Percentiles rank a stretch among this genome's conserved stretches.
Evolutionary conservation across 1,139 yeast species (phyloP).

Genomic region (Suhomyces bolitotheri): DNA sequence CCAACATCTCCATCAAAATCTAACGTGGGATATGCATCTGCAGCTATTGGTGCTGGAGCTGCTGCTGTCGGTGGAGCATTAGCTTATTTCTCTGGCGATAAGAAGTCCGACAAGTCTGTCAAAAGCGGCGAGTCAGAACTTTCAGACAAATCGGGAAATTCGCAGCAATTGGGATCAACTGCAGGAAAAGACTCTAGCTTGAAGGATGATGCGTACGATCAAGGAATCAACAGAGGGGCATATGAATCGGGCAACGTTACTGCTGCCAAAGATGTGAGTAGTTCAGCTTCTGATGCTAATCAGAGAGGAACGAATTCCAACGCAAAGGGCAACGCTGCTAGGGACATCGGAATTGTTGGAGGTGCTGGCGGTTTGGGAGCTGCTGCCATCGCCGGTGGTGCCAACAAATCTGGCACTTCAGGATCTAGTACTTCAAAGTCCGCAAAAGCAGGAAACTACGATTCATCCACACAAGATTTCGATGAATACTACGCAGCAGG

Average conservation of each 20-base stretch:
- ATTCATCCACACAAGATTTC: slow-evolving; percentile 2
- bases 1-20: not conserved
- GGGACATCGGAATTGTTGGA: not conserved
- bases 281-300: not conserved
- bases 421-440: no score
- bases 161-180: slow-evolving; percentile 5
- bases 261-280: slow-evolving; percentile 9
- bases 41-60: slow-evolving; percentile 8
- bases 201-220: not conserved
- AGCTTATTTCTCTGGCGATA: slow-evolving; percentile 8
- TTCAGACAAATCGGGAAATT: not conserved
- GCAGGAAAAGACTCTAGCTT: not conserved
- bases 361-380: not conserved
- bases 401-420: not conserved
- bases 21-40: not conserved
- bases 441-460: not conserved
- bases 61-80: slow-evolving; percentile 12
- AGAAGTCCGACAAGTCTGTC: slow-evolving; percentile 1
- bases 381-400: not conserved
- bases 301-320: not conserved
- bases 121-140: not conserved
- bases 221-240: slow-evolving; percentile 1
- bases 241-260: slow-evolving; percentile 7
- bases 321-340: not conserved
- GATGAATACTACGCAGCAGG: slow-evolving; percentile 18